Conservation (phyloP, 1,284 basidiomycete genomes). For the Moniliella sp. region DNA sequence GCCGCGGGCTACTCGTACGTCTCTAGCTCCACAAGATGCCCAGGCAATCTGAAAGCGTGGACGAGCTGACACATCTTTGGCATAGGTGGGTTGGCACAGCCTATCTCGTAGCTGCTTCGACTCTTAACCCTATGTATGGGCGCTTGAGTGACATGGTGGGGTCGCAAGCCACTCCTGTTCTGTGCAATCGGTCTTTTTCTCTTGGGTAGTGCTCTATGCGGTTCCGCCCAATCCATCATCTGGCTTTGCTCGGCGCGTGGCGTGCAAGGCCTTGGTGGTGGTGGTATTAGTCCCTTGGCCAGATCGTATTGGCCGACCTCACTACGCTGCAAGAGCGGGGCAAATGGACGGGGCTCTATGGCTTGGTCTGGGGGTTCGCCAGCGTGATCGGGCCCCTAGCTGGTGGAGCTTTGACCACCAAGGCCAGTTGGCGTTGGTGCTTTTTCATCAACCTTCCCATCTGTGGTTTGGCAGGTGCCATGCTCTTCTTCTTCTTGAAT, state of each 20-base stretch:
- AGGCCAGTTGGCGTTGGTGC: slow-evolving; percentile 24
- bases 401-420: slow-evolving; percentile 12
- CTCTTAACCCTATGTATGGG: slow-evolving; percentile 30
- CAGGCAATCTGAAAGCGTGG: too few species aligned
- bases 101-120: slow-evolving; percentile 35
- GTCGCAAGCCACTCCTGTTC: slow-evolving; percentile 50
- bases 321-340: slow-evolving; percentile 46
- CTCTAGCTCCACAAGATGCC: too few species aligned
- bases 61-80: too few species aligned
- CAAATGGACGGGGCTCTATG: too few species aligned
- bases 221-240: slow-evolving; percentile 55
- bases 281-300: slow-evolving; percentile 42
- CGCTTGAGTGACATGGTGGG: slow-evolving; percentile 33
- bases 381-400: slow-evolving; percentile 10
- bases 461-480: slow-evolving; percentile 7
- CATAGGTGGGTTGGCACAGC: slow-evolving; percentile 37
- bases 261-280: slow-evolving; percentile 61
- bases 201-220: slow-evolving; percentile 59
- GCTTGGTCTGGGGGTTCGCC: too few species aligned
- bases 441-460: slow-evolving; percentile 15
- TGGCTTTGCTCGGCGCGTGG: slow-evolving; percentile 53
- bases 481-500: slow-evolving; percentile 10
- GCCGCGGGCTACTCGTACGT: slow-evolving; percentile 19
- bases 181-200: slow-evolving; percentile 49
- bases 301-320: slow-evolving; percentile 60